Base-by-base conservation (phyloP, 257 asterid species). In the Ajuga chamaepitys region DNA sequence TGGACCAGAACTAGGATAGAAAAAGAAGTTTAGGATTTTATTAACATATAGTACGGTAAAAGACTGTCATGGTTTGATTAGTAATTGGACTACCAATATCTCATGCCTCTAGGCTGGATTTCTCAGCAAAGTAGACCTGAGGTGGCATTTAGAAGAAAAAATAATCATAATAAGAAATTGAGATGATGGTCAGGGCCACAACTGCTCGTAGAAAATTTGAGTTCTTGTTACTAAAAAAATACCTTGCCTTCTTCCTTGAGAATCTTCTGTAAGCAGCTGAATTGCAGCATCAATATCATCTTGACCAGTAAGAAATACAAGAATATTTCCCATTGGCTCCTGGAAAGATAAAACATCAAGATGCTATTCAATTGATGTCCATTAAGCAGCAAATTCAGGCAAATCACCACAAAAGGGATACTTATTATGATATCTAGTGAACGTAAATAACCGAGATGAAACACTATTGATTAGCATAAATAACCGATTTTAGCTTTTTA, bases 251-350 rank as follows among this genome's bases (percentile, higher is more conserved):
- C 70, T 77, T 17, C 71, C 72, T 57, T 76, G 78, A 63, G 91
- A 73, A 80, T 89, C 97, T 78, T 93, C 99, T 34, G 94, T 75
- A 51, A 93, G 92, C 83, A 93, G 72, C 78, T 82, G 91, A 50
- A 81, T 78, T 42, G 96, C 96, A 69, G 92, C 89, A 76, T 93
- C 97, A 77, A 93, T 89, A 76, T 89, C 99, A 74, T 93, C 99
- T 86, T 93, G 96, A 65, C 99, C 97, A 4, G 97, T 93, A 48
- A 93, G 95, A 71, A 93, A 87, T 55, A 89, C 95, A 69, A 93
- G 81, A 73, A 93, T 82, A 81, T 93, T 97, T 51, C 99, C 99
- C 78, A 59, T 46, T 35, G 95, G 83, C 82, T 86, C 99, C 99
- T 93, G 68, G 17, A 75, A 64, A 44, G 28, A 56, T 34, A 68